These are phyloP conservation scores for Porogramme epimiltina DNA, from an alignment of 1,284 basidiomycete species.

Conservation along the genomic window DNA sequence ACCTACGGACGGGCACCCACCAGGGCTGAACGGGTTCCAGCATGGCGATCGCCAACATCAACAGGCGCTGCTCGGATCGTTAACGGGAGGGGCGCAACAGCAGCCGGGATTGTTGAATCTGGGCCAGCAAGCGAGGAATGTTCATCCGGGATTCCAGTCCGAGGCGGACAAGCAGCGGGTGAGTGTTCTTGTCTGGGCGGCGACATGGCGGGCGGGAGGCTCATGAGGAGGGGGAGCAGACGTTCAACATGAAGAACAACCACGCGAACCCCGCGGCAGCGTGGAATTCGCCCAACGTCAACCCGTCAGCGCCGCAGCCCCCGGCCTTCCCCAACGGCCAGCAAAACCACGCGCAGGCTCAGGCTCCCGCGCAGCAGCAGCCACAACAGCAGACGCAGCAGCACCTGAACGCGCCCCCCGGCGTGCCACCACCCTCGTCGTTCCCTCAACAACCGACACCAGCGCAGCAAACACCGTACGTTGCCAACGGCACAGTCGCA, in stretches of 20 bases:
- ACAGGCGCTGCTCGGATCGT: constrained; percentile 53
- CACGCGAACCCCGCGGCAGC: constrained; percentile 47
- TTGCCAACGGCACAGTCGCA: constrained; percentile 35
- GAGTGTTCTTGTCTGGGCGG: constrained; percentile 33
- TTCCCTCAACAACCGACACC: constrained; percentile 40
- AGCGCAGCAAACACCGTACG: constrained; percentile 34
- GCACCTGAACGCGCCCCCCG: constrained; percentile 52
- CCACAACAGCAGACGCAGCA: constrained; percentile 33
- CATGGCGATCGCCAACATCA: constrained; percentile 53
- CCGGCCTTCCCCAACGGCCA: constrained; percentile 30
- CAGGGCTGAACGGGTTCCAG: constrained; percentile 73
- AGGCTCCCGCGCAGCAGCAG: constrained; percentile 27
- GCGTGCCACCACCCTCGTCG: constrained; percentile 48
- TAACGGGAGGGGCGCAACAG: constrained; percentile 42
- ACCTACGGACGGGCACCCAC: constrained; percentile 51
- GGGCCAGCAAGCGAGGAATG: constrained; percentile 57
- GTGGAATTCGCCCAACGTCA: constrained; percentile 58
- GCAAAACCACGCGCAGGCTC: constrained; percentile 37
- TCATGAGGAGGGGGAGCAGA: constrained; percentile 36
- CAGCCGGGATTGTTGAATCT: constrained; percentile 72
- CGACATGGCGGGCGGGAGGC: constrained; percentile 1
- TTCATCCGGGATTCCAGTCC: constrained; percentile 62
- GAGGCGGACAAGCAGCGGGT: constrained; percentile 75
- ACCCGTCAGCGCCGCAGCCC: constrained; percentile 32
- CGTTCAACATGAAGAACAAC: constrained; percentile 59